These are phyloP conservation scores for Cordyceps militaris DNA, from an alignment of 2,329 filamentous ascomycete species.

Conservation along the genomic window DNA sequence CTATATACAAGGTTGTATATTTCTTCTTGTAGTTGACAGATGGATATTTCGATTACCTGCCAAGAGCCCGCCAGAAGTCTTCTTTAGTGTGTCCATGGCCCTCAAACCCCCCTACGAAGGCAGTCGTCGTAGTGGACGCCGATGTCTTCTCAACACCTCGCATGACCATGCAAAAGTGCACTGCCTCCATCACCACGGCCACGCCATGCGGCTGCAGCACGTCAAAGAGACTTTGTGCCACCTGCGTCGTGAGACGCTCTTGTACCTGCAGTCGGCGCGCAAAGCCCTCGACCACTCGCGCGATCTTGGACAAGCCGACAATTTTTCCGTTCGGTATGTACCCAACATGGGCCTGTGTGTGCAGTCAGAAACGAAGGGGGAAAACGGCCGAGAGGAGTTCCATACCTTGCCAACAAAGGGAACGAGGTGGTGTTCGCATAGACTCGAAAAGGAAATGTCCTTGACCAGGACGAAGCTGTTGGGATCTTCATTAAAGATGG, in stretches of 20 bases:
- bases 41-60: too few relatives aligned
- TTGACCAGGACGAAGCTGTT: background rate
- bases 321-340: background rate
- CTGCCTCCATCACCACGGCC: background rate
- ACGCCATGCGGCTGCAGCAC: background rate
- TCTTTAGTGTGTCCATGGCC: background rate
- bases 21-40: too few relatives aligned
- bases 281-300: background rate
- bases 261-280: background rate
- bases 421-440: conserved; percentile 2
- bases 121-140: background rate
- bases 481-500: background rate
- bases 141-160: background rate
- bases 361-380: too few relatives aligned
- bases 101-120: background rate
- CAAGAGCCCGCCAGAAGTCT: background rate
- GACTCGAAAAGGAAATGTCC: background rate
- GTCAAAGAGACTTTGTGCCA: background rate
- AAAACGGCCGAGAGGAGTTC: background rate
- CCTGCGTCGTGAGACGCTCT: background rate
- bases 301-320: background rate
- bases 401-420: background rate
- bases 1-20: too few relatives aligned
- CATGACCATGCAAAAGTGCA: background rate
- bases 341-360: background rate